Evolutionary conservation across 2,329 filamentous ascomycete genomes (phyloP), one percentile per base, ranked within the genome.

Genomic region (Aspergillus sp.): DNA sequence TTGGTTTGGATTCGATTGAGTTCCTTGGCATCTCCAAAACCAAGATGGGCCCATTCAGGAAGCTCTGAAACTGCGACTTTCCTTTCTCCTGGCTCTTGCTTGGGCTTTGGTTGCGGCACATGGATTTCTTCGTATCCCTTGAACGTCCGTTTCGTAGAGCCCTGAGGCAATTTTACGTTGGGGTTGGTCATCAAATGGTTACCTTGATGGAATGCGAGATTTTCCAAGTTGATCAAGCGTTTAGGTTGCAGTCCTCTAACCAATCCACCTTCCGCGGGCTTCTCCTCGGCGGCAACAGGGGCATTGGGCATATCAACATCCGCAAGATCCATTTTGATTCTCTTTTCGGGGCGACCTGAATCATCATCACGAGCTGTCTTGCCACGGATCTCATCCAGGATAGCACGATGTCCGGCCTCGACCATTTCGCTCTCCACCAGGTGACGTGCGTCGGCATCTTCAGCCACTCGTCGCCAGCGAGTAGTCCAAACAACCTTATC

Each of bases 111-210:
- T 5, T 91, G 86, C 7, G 95, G 95, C 4, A 99, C 93, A 71
- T 99, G 95, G 58, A 98, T 97, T 71, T 99, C 95, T 75, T 99
- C 95, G 66, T 98, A 99, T 34, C 95, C 95, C 75, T 99, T 99
- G 79, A 97, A 97, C 0, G 90, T 91, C 48, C 92, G 86, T 75
- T 98, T 97, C 0, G 91, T 97, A 2, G 95, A 96, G 11, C 95
- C 95, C 72, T 96, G 91, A 0, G 95, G 95, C 19, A 99, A 82
- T 62, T 90, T 89, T 47, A 99, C 95, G 71, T 92, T 97, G 6
- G 92, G 90, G 68, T 99, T 99, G n/a, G 95, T 98, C 93, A 98
- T 99, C 44, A 99, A 83, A 79, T 99, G 95, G 69, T 98, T 99
- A 53, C 95, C 95, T 76, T 98, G 93, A 66, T 98, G 95, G 71